Evolutionary conservation across 2,329 filamentous ascomycete species (phyloP).

Genomic region (Thielaviopsis musarum): DNA sequence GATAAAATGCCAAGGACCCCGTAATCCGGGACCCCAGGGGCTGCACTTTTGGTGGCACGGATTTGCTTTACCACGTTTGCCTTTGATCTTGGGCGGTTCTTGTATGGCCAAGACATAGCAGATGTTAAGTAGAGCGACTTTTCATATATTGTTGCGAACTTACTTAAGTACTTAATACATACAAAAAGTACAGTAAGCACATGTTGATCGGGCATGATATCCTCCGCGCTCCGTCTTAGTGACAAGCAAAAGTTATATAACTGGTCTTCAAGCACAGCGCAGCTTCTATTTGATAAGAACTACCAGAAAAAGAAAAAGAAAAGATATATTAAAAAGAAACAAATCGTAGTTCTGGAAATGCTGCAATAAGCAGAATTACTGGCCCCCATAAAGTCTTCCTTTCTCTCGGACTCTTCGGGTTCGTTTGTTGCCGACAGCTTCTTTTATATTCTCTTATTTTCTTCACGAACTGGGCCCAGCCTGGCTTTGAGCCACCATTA

Average conservation of each 20-base stretch:
- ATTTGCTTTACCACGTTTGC: background rate
- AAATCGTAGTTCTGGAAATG: background rate
- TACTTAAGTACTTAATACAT: too few relatives aligned
- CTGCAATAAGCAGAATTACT: background rate
- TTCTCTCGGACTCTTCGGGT: background rate
- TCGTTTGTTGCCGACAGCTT: background rate
- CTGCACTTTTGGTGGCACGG: background rate
- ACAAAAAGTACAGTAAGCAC: too few relatives aligned
- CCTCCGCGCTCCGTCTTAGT: background rate
- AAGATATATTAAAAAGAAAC: background rate
- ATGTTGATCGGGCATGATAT: background rate
- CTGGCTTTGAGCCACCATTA: background rate
- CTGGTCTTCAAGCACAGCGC: background rate
- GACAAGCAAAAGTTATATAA: background rate
- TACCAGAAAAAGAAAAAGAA: too few relatives aligned
- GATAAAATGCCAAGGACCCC: background rate
- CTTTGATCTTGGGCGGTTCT: too few relatives aligned
- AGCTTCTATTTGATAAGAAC: too few relatives aligned
- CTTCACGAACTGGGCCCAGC: background rate
- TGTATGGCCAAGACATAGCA: too few relatives aligned
- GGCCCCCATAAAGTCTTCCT: too few relatives aligned
- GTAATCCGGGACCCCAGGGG: background rate
- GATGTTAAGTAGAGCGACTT: too few relatives aligned
- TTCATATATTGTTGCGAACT: too few relatives aligned
- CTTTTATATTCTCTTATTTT: background rate